These are phyloP conservation scores for Penicillium aurantiogriseum DNA, from an alignment of 2,329 filamentous ascomycete genomes.

Conservation along the genomic window DNA sequence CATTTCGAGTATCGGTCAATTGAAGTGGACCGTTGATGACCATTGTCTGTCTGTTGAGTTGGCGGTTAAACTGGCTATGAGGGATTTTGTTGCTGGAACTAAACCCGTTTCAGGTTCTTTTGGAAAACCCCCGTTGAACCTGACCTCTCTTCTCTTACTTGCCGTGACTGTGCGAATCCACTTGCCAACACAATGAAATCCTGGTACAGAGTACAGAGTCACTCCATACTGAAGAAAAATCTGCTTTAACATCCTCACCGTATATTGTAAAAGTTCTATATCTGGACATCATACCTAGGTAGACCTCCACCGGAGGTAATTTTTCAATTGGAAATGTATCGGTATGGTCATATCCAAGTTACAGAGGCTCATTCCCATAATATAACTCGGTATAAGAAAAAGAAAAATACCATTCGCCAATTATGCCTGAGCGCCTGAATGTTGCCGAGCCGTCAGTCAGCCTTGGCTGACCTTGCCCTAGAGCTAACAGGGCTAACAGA, in stretches of 20 bases:
- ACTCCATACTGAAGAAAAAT: neutral
- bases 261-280: neutral
- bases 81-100: slow-evolving; percentile 19
- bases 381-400: neutral
- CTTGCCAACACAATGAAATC: slow-evolving; percentile 8
- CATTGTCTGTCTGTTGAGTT: neutral
- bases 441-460: slow-evolving; percentile 6
- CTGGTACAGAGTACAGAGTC: neutral
- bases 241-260: neutral
- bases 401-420: neutral
- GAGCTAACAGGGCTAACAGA: neutral
- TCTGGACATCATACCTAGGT: neutral
- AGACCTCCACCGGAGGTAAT: neutral
- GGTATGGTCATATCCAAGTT: neutral
- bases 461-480: slow-evolving; percentile 11
- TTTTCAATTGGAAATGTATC: neutral
- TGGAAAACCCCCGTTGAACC: neutral
- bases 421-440: slow-evolving; percentile 12
- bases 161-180: neutral
- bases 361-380: neutral
- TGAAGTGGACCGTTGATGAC: slow-evolving; percentile 7
- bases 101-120: slow-evolving; percentile 7
- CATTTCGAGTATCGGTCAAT: neutral
- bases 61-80: slow-evolving; percentile 14
- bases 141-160: slow-evolving; percentile 1